Base-by-base conservation (phyloP, 371 early-diverging fungal species). In the Lichtheimia corymbifera region DNA sequence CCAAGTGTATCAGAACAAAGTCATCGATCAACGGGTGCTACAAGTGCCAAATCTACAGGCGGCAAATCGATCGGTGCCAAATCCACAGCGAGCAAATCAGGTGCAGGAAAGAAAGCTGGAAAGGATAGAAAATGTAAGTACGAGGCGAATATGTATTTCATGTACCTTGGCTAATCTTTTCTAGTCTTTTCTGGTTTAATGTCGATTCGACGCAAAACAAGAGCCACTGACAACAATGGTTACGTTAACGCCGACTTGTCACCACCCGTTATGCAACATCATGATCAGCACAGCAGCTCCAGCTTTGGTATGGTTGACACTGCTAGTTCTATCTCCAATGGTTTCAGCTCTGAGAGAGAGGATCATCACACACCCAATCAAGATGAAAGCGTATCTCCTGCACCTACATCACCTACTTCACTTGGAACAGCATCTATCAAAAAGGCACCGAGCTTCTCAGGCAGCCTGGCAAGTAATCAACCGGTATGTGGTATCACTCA, bases 171-270 rank as follows among this genome's bases (percentile, higher is more conserved):
- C 35, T 35, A 5, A 35, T 35, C 28, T 5, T 28, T 49, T 11
- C 20, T 59, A 72, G 72, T 73, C 42, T 56, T 78, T n/a, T 69
- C 69, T 1, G 55, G 70, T 2, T 30, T 72, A 30, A 63, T 71
- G 4, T 71, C 74, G 22, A 74, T 78, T 15, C 65, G 78, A 58
- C 78, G 78, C 44, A 74, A 74, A 41, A 63, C 74, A 3, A 60
- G 59, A 51, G 30, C 58, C 15, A 67, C 64, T 30, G 50, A 56
- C 9, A 57, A 55, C 18, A 53, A 42, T n/a, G 63, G 63, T 6
- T 65, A 65, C 41, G 44, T 70, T 1, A 60, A 59, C 20, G 62
- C 70, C 4, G 65, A 55, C 44, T 27, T 57, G 13, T 61, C 41
- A 25, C 61, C 61, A 14, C 57, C 66, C 13, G 61, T 59, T n/a